A percentile compares a stretch with the other conserved stretches of the same genome.
Conservation (phyloP, 2,329 filamentous ascomycete genomes). For the Cucurbitaria berberidis region DNA sequence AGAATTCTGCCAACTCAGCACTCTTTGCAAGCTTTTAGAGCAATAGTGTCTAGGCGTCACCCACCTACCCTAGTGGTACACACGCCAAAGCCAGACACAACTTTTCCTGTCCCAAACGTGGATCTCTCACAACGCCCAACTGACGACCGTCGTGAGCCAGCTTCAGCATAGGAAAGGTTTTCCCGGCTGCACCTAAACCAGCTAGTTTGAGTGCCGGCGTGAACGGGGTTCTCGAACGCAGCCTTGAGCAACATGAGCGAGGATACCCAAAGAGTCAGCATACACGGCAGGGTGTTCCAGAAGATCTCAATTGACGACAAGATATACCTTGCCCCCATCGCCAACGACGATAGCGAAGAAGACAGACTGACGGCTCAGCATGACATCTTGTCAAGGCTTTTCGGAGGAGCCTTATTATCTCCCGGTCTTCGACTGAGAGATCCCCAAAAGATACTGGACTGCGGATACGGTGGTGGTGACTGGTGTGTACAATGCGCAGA, state of each 20-base stretch:
- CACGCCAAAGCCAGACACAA: neutral
- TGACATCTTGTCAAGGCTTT: conserved; percentile 39
- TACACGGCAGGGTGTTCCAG: conserved; percentile 49
- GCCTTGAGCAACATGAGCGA: conserved; percentile 21
- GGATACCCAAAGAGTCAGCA: conserved; percentile 31
- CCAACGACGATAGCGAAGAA: conserved; percentile 46
- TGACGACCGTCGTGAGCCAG: neutral
- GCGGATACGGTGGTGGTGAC: conserved; percentile 48
- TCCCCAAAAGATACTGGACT: conserved; percentile 47
- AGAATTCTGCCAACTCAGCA: conserved; percentile 16
- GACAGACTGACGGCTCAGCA: conserved; percentile 46
- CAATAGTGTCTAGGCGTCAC: conserved; percentile 3
- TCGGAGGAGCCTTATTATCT: conserved; percentile 38
- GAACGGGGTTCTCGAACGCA: neutral
- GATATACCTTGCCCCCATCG: conserved; percentile 50
- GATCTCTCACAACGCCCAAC: neutral
- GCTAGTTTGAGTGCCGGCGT: no score
- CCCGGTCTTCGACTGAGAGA: conserved; percentile 31
- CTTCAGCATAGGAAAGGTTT: neutral
- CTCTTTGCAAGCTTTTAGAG: conserved; percentile 4
- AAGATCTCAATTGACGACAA: conserved; percentile 45
- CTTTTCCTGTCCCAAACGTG: neutral
- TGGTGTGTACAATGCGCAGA: conserved; percentile 48
- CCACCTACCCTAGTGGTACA: neutral
- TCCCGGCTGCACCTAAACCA: neutral